These are phyloP conservation scores for Tetramitus jugosus DNA, from an alignment of 208 protist species.

Conservation along the genomic window DNA sequence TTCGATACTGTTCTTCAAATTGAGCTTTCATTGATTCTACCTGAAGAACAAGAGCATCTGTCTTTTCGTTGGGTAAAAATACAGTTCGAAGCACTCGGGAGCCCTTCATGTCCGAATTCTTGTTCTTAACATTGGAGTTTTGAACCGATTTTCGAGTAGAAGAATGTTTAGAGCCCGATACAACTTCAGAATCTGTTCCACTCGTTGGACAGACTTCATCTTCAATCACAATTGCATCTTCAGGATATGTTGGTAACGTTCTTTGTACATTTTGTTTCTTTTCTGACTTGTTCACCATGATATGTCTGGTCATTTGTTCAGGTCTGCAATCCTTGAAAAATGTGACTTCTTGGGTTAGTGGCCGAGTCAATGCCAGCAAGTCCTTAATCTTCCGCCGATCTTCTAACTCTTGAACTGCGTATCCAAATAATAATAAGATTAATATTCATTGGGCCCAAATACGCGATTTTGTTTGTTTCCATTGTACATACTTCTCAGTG, in stretches of 20 bases:
- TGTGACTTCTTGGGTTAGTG: neutral
- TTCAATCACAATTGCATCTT: neutral
- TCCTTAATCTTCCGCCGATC: conserved; percentile 10
- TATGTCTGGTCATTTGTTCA: conserved; percentile 10
- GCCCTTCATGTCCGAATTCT: neutral
- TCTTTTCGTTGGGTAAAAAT: conserved; percentile 16
- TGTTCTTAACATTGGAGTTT: neutral
- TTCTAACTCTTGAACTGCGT: conserved; percentile 19
- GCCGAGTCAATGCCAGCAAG: neutral
- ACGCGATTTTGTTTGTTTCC: neutral
- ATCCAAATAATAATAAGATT: neutral
- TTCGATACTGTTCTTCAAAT: neutral
- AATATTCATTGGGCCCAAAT: neutral
- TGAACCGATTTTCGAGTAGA: too few species aligned
- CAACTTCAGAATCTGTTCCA: neutral
- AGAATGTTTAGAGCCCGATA: too few species aligned
- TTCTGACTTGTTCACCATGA: neutral
- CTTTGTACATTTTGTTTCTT: neutral
- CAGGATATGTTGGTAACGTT: neutral
- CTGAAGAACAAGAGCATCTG: neutral
- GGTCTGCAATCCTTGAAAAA: conserved; percentile 13
- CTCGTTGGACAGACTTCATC: neutral
- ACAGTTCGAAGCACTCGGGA: conserved; percentile 1
- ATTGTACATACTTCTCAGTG: neutral
- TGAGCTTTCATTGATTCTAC: neutral